Percentiles rank a stretch among this genome's conserved stretches.
Conservation (phyloP, 129 eudicot species). For the Helianthus tuberosus region DNA sequence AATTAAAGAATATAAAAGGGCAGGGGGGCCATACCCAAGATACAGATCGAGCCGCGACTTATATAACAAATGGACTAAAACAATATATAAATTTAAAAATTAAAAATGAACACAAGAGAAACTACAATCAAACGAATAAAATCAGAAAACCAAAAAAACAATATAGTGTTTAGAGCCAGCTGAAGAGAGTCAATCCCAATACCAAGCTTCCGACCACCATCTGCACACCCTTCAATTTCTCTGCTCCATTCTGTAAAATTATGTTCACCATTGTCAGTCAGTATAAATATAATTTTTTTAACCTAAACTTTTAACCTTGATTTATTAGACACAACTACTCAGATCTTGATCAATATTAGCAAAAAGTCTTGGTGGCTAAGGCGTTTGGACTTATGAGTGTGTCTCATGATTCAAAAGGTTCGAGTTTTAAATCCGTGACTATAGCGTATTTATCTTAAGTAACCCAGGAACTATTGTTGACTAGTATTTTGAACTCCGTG, state of each 20-base stretch:
- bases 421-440: too few species aligned
- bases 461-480: too few species aligned
- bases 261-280: not conserved
- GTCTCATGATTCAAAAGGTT: too few species aligned
- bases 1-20: not conserved
- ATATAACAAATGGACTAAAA: too few species aligned
- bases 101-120: constrained; percentile 4
- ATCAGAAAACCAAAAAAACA: constrained; percentile 1
- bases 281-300: not conserved
- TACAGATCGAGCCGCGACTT: constrained; percentile 8
- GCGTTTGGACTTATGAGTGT: too few species aligned
- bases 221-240: constrained; percentile 48
- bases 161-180: constrained; percentile 37
- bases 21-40: constrained; percentile 2
- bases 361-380: too few species aligned
- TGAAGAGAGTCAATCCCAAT: constrained; percentile 55
- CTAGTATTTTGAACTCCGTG: too few species aligned
- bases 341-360: constrained; percentile 25
- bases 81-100: not conserved
- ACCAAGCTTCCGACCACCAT: constrained; percentile 62
- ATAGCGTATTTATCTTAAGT: too few species aligned
- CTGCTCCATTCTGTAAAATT: constrained; percentile 69
- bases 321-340: not conserved
- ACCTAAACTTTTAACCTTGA: not conserved
- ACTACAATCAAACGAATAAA: constrained; percentile 21